phyloP scores from a whole-genome alignment of 169 alveolate species.

The Perkinsus olseni region DNA sequence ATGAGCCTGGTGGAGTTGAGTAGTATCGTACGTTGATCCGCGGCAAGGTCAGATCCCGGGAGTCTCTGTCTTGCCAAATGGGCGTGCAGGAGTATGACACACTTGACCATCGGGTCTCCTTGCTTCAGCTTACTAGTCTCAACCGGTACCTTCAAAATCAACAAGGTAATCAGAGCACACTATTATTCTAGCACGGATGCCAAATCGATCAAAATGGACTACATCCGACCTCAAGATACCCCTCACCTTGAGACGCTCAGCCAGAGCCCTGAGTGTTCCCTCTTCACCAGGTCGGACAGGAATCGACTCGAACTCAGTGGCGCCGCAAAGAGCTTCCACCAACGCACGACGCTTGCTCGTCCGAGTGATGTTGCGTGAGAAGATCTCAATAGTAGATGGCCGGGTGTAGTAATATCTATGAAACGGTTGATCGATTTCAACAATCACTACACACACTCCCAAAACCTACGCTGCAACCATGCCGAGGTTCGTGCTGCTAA shows the following conservation, averaged over 20 bases:
- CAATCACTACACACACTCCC: not conserved
- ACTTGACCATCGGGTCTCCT: constrained; percentile 51
- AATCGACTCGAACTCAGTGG: constrained; percentile 65
- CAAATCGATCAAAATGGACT: not conserved
- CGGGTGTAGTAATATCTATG: not conserved
- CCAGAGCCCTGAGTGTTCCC: constrained; percentile 46
- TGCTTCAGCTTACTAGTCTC: constrained; percentile 50
- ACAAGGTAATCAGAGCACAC: constrained; percentile 30
- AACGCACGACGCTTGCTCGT: constrained; percentile 53
- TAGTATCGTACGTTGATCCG: constrained; percentile 61
- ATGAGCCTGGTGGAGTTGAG: constrained; percentile 63
- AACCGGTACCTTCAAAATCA: constrained; percentile 44
- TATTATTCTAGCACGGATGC: not conserved
- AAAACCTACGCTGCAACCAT: constrained; percentile 46
- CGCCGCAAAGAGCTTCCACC: constrained; percentile 64
- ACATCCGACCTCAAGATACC: not conserved
- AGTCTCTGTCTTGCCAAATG: constrained; percentile 82
- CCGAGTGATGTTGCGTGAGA: constrained; percentile 47
- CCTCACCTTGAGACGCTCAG: constrained; percentile 24
- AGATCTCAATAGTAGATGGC: constrained; percentile 31
- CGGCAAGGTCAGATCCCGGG: constrained; percentile 56
- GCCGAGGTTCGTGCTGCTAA: constrained; percentile 69
- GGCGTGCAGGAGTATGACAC: constrained; percentile 67
- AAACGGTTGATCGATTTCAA: not conserved
- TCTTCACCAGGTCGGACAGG: constrained; percentile 79